Base-by-base conservation (phyloP, 2,329 filamentous ascomycete genomes). In the Cladosporium sp. region DNA sequence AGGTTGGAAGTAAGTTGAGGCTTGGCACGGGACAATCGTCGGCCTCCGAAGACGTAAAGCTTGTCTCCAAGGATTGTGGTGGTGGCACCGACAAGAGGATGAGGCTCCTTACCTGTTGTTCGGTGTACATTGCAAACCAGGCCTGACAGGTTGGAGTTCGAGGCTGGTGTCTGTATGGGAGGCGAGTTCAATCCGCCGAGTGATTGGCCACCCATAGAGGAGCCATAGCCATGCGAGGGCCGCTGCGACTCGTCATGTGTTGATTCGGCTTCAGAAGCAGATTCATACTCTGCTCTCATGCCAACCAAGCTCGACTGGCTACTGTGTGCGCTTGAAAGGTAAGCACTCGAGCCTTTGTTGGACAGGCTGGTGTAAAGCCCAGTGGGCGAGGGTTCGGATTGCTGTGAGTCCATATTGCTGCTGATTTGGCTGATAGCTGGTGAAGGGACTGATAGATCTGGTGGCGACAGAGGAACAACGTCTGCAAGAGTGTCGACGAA, bases 51-150 rank as follows among this genome's bases (percentile, higher is more conserved):
- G 3, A 98, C 93, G 77, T 97, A 99, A 26, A 99, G 84, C 78
- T 96, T 97, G 78, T 99, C 95, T 31, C 94, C 95, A 1, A 99
- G 79, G 57, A 98, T 91, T 0, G 95, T 98, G 0, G 95, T 98
- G 0, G 95, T 97, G 5, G 95, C 94, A 35, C 95, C 95, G 0
- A 99, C 95, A 2, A 98, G 82, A 2, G 95, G 91, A 73, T 91
- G 92, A 2, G 95, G 95, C 75, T 98, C 93, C 68, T 89, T 88
- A 40, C 95, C 95, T 0, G 94, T 98, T 1, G 95, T 98, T 69
- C 93, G 82, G 71, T 89, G 86, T 28, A 90, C 86, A 76, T 89
- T 89, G 75, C 88, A 90, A 8, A 90, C 88, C 66, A 90, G 78
- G 5, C 87, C 88, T 5, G 88, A 89, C 31, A 90, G 75, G 67